Conservation (phyloP, 768 basidiomycete genomes). For the Cantharellus anzutake region DNA sequence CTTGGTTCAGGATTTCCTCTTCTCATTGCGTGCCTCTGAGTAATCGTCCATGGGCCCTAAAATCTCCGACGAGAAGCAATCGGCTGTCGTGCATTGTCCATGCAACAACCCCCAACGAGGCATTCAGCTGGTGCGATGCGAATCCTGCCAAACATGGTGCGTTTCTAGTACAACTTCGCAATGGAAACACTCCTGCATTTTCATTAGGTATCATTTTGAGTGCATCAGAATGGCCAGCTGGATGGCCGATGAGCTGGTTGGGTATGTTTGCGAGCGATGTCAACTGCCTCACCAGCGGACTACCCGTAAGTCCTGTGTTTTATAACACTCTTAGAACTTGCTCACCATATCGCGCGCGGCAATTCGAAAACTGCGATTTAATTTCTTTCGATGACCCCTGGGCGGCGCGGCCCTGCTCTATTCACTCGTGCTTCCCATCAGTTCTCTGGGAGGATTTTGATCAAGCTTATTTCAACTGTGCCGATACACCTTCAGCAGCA, state of each 20-base stretch:
- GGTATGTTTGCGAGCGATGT: slow-evolving; percentile 17
- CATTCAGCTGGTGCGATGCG: slow-evolving; percentile 62
- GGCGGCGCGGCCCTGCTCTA: too few relatives aligned
- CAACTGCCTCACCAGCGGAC: slow-evolving; percentile 32
- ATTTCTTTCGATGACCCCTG: too few relatives aligned
- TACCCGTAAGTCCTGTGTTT: slow-evolving; percentile 48
- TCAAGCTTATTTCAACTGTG: too few relatives aligned
- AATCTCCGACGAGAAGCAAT: background rate
- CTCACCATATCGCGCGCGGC: too few relatives aligned
- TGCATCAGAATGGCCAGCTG: slow-evolving; percentile 45
- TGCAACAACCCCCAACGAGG: slow-evolving; percentile 59
- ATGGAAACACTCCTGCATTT: slow-evolving; percentile 1
- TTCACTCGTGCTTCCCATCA: too few relatives aligned
- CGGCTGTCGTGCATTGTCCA: slow-evolving; percentile 22
- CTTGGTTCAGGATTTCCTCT: too few relatives aligned
- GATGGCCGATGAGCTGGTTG: slow-evolving; percentile 63
- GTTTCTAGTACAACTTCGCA: slow-evolving; percentile 11
- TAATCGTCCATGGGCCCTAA: background rate
- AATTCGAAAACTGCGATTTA: too few relatives aligned
- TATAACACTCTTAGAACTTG: background rate
- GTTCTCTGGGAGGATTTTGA: too few relatives aligned
- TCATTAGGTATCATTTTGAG: slow-evolving; percentile 64
- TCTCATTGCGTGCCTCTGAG: too few relatives aligned
- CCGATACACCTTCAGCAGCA: too few relatives aligned
- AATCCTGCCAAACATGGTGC: slow-evolving; percentile 53